Percentiles rank a stretch among this genome's conserved stretches.
These are phyloP conservation scores for Acacia pycnantha DNA, from an alignment of 331 rosid species.

Conservation along the genomic window DNA sequence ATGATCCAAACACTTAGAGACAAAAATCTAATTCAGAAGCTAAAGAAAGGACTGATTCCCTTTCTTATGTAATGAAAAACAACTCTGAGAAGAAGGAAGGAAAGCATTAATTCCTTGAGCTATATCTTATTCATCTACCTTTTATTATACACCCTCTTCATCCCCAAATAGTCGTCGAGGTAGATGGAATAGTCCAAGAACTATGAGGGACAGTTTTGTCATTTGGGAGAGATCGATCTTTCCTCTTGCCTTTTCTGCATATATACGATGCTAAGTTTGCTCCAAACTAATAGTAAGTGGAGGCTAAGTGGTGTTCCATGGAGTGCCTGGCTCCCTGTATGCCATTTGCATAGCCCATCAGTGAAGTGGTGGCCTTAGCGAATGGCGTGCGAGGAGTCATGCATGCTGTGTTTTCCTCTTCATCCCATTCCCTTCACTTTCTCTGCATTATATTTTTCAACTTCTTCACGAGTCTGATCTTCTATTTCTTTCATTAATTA, in stretches of 20 bases:
- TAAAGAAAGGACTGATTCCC: constrained; percentile 28
- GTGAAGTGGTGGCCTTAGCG: constrained; percentile 36
- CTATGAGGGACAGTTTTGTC: constrained; percentile 25
- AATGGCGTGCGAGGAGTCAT: constrained; percentile 70
- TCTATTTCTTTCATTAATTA: neutral
- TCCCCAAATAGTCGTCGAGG: neutral
- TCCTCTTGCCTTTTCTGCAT: neutral
- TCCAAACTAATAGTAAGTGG: too few species aligned
- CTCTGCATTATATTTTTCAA: neutral
- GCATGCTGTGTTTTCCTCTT: constrained; percentile 36
- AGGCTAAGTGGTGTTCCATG: constrained; percentile 10
- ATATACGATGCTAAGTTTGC: constrained; percentile 23
- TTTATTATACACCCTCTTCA: neutral
- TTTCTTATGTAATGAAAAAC: constrained; percentile 35
- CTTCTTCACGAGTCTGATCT: neutral
- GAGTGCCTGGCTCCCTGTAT: constrained; percentile 80
- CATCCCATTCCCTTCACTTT: neutral
- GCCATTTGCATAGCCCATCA: constrained; percentile 57
- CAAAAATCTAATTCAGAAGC: constrained; percentile 49
- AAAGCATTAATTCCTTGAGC: constrained; percentile 25
- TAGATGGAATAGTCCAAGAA: neutral
- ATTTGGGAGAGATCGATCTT: neutral
- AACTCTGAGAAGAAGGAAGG: constrained; percentile 26
- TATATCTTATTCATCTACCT: constrained; percentile 10
- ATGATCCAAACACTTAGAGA: constrained; percentile 51